Evolutionary conservation across 2,329 filamentous ascomycete species (phyloP).

Genomic region (Fusarium agapanthi): DNA sequence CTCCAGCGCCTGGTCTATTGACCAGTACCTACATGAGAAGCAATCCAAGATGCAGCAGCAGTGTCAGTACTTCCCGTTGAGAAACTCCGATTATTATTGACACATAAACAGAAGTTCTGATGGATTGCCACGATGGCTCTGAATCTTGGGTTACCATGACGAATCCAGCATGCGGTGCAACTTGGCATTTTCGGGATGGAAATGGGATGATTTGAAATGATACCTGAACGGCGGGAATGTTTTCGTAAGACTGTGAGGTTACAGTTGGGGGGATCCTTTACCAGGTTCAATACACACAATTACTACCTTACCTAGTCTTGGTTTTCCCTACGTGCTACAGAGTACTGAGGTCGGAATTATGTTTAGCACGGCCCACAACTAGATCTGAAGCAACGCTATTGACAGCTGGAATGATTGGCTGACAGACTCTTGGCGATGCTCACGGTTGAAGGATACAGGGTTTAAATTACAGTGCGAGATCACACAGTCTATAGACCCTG

Average conservation of each 20-base stretch:
- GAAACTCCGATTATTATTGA: not conserved
- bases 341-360: slow-evolving; percentile 15
- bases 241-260: not conserved
- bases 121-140: not conserved
- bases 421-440: slow-evolving; percentile 6
- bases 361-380: not conserved
- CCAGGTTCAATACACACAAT: not conserved
- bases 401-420: not conserved
- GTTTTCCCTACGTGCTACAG: not conserved
- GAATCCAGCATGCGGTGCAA: not conserved
- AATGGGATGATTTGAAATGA: not conserved
- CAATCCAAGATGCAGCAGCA: not conserved
- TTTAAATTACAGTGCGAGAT: not conserved
- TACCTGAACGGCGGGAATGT: not conserved
- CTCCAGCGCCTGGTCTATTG: slow-evolving; percentile 6
- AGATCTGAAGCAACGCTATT: too few species aligned
- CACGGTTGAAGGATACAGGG: not conserved
- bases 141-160: not conserved
- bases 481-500: not conserved
- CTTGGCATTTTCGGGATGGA: not conserved
- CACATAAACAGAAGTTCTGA: not conserved
- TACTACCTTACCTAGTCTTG: not conserved
- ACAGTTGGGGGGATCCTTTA: not conserved
- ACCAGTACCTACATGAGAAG: not conserved
- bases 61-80: not conserved